Percentiles rank a stretch among this genome's conserved stretches.
Evolutionary conservation across 164 flowering plant species (phyloP).

Genomic region (Hamamelis virginiana): DNA sequence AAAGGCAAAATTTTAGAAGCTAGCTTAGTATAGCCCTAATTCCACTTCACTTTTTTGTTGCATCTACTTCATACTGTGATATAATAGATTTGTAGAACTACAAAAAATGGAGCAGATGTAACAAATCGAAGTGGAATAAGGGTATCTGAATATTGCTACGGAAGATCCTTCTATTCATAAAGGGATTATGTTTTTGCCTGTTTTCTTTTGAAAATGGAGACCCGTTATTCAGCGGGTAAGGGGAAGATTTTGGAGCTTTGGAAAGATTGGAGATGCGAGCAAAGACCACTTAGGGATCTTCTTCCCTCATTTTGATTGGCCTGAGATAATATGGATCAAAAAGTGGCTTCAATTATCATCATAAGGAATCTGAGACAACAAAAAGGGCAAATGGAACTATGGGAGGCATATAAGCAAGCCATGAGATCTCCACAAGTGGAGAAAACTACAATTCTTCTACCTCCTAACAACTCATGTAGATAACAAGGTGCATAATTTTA

Average conservation of each 20-base stretch:
- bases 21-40: neutral
- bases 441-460: too few species aligned
- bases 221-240: neutral
- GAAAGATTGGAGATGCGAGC: too few species aligned
- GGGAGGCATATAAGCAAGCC: too few species aligned
- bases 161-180: neutral
- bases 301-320: too few species aligned
- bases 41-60: neutral
- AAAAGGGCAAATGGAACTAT: neutral
- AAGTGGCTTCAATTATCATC: neutral
- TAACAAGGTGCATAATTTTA: too few species aligned
- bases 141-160: neutral
- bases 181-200: neutral
- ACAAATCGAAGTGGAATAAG: neutral
- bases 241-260: too few species aligned
- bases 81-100: neutral
- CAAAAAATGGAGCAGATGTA: neutral
- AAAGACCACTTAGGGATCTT: too few species aligned
- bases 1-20: neutral
- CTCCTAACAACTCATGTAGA: too few species aligned
- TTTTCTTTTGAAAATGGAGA: neutral
- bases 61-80: neutral
- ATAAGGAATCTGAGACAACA: neutral
- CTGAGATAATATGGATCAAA: too few species aligned
- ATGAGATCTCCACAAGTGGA: too few species aligned